Evolutionary conservation across 306 rosid species (phyloP).

Genomic region (Quercus parvula): DNA sequence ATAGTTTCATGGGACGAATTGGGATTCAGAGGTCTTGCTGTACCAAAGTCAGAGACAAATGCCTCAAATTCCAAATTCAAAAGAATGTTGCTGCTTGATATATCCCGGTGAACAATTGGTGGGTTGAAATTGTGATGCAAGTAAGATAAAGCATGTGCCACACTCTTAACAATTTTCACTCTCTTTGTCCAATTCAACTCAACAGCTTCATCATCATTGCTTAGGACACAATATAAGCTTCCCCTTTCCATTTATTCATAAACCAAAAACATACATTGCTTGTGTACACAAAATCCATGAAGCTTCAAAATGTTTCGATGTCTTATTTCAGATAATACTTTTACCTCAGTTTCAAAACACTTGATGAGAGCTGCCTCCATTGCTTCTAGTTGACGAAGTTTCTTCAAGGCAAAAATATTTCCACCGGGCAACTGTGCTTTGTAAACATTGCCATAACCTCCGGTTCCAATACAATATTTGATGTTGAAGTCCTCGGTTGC

Average conservation of each 20-base stretch:
- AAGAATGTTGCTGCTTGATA: conserved; percentile 8
- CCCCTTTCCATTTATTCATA: no score
- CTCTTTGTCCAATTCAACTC: conserved; percentile 17
- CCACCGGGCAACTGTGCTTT: not conserved
- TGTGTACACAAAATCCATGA: conserved; percentile 18
- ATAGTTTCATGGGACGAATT: not conserved
- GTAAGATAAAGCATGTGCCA: conserved; percentile 4
- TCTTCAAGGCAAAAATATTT: conserved; percentile 11
- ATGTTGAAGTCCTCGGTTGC: not conserved
- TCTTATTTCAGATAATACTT: not conserved
- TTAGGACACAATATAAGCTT: conserved; percentile 16
- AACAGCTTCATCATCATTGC: not conserved
- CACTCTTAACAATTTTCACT: conserved; percentile 5
- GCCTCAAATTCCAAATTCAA: conserved; percentile 4
- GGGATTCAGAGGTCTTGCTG: conserved; percentile 4
- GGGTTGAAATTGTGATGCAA: conserved; percentile 16
- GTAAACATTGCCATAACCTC: not conserved
- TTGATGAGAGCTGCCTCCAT: not conserved
- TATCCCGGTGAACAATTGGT: conserved; percentile 8
- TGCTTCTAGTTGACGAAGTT: not conserved
- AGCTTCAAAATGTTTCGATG: conserved; percentile 17
- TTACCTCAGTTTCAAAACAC: conserved; percentile 5
- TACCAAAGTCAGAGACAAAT: conserved; percentile 8
- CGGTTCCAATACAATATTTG: not conserved
- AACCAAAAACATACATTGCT: not conserved